Conservation (phyloP, 2,329 filamentous ascomycete species). For the Emydomyces testavorans region DNA sequence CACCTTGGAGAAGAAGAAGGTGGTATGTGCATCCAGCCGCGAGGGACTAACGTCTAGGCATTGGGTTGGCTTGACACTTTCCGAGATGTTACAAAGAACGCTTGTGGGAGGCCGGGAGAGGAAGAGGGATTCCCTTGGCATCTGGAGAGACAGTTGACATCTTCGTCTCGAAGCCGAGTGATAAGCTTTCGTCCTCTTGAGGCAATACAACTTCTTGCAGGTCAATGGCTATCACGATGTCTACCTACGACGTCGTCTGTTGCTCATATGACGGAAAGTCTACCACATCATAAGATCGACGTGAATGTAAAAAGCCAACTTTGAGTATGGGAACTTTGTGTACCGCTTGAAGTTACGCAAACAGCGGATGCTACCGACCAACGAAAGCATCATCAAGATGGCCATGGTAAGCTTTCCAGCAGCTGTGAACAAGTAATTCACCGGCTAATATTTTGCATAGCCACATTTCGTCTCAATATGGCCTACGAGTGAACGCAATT, state of each 20-base stretch:
- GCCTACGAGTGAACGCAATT: background rate
- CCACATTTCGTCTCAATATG: background rate
- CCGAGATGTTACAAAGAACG: background rate
- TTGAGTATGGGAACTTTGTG: conserved; percentile 11
- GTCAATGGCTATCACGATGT: conserved; percentile 8
- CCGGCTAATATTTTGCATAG: background rate
- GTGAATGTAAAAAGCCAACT: conserved; percentile 1
- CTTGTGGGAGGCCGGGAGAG: background rate
- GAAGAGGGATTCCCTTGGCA: background rate
- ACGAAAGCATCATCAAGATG: conserved; percentile 6
- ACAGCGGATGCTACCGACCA: conserved; percentile 2
- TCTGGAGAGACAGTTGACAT: conserved; percentile 1
- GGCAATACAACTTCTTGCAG: background rate
- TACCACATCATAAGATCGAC: background rate
- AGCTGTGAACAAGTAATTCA: background rate
- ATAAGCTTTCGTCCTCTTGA: background rate
- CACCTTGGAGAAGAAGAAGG: conserved; percentile 6
- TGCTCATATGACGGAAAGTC: conserved; percentile 5
- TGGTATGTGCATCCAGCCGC: background rate
- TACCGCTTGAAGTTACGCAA: conserved; percentile 3
- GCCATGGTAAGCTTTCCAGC: background rate
- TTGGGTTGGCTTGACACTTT: background rate
- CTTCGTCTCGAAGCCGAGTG: background rate
- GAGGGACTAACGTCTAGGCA: too few species aligned
- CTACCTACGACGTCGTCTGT: conserved; percentile 6